Percentiles rank a stretch among this genome's conserved stretches.
phyloP scores from a whole-genome alignment of 2,329 filamentous ascomycete species.

The Diaporthe helianthi region DNA sequence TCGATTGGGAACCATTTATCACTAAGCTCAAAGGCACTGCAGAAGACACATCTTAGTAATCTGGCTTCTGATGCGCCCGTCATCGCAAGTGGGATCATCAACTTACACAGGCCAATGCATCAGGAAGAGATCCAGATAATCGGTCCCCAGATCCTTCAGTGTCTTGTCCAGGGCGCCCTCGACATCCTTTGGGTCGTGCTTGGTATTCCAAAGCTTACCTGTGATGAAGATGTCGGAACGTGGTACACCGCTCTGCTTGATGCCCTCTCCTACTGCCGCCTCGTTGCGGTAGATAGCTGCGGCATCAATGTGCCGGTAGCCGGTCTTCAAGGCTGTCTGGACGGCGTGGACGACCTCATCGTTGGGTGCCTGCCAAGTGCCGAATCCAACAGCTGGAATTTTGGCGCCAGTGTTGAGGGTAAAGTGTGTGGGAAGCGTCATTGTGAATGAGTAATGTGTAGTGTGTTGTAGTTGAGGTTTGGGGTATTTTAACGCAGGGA shows the following conservation, averaged over 20 bases:
- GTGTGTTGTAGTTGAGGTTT: not conserved
- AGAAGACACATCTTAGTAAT: not conserved
- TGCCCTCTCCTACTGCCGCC: conserved; percentile 33
- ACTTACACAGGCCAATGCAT: conserved; percentile 45
- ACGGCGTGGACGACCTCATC: conserved; percentile 57
- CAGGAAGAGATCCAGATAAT: conserved; percentile 45
- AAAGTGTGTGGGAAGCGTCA: conserved; percentile 37
- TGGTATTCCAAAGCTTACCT: conserved; percentile 46
- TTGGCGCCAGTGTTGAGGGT: conserved; percentile 50
- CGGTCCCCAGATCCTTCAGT: conserved; percentile 42
- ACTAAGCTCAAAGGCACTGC: conserved; percentile 61
- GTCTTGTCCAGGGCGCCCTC: conserved; percentile 42
- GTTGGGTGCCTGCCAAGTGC: conserved; percentile 47
- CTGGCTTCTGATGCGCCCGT: accelerated
- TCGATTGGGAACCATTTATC: conserved; percentile 49
- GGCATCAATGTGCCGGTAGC: conserved; percentile 48
- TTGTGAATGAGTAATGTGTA: not conserved
- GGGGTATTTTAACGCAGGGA: not conserved
- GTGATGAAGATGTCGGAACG: conserved; percentile 42
- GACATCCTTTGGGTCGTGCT: conserved; percentile 40
- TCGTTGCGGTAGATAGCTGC: conserved; percentile 37
- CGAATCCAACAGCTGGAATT: conserved; percentile 50
- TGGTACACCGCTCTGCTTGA: conserved; percentile 37
- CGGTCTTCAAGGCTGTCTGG: conserved; percentile 51
- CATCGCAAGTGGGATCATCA: not conserved